phyloP scores from a whole-genome alignment of 805 yeast genomes.

The Starmerella khaoyaiensis region DNA sequence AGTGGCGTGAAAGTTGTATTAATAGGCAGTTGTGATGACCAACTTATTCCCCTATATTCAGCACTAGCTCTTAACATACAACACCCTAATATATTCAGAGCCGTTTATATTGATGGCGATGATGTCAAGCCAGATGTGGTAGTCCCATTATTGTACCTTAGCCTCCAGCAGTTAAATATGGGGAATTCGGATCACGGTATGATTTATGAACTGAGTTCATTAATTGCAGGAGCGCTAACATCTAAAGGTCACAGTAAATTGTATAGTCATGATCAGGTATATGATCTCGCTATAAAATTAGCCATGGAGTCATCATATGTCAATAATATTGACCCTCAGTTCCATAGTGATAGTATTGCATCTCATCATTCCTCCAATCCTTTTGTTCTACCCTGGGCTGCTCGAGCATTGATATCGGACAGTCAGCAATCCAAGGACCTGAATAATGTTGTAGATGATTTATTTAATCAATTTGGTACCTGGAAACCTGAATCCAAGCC shows the following conservation, averaged over 20 bases:
- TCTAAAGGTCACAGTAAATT: constrained; percentile 92
- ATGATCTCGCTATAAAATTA: constrained; percentile 63
- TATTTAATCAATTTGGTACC: constrained; percentile 51
- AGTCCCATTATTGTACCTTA: constrained; percentile 55
- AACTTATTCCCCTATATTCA: constrained; percentile 82
- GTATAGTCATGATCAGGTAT: constrained; percentile 74
- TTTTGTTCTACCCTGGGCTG: constrained; percentile 81
- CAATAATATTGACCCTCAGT: constrained; percentile 26
- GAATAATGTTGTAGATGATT: constrained; percentile 37
- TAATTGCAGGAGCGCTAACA: constrained; percentile 78
- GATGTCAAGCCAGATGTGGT: constrained; percentile 72
- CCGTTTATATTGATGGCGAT: constrained; percentile 76
- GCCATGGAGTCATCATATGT: constrained; percentile 42
- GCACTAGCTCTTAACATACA: constrained; percentile 66
- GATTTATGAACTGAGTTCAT: constrained; percentile 64
- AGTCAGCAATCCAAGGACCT: constrained; percentile 25
- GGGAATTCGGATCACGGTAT: constrained; percentile 82
- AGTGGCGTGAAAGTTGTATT: constrained; percentile 66
- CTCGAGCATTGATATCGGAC: constrained; percentile 68
- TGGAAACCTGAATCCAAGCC: constrained; percentile 84
- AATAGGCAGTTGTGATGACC: constrained; percentile 87
- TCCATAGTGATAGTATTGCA: constrained; percentile 39
- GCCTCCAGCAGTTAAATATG: constrained; percentile 57
- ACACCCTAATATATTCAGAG: constrained; percentile 84
- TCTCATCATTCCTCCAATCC: constrained; percentile 44